A percentile compares a stretch with the other conserved stretches of the same genome.
Conservation (phyloP, 2,329 filamentous ascomycete genomes). For the Alternaria arbusti region DNA sequence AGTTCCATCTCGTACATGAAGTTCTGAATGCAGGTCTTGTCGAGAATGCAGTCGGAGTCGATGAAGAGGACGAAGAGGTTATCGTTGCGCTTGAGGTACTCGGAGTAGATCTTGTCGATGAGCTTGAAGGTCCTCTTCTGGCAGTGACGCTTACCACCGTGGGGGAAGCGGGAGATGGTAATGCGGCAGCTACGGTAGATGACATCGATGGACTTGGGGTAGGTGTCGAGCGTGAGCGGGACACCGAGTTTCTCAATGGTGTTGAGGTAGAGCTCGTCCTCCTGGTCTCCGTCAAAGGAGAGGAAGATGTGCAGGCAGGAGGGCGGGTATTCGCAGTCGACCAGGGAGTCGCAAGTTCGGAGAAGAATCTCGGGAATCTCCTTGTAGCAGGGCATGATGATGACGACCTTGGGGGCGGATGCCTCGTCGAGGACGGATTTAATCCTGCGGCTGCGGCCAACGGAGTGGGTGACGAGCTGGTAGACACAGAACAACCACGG, state of each 20-base stretch:
- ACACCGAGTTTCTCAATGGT: constrained; percentile 87
- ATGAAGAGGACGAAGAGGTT: constrained; percentile 96
- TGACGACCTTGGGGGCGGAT: constrained; percentile 89
- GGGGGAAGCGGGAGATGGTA: constrained; percentile 88
- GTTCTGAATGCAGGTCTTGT: constrained; percentile 90
- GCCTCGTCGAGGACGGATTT: constrained; percentile 83
- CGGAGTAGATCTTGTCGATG: constrained; percentile 88
- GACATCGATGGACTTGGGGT: constrained; percentile 90
- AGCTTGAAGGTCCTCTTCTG: constrained; percentile 93
- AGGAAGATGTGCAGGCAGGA: constrained; percentile 94
- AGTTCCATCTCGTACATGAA: constrained; percentile 99
- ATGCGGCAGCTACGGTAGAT: constrained; percentile 81
- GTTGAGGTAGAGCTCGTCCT: constrained; percentile 86
- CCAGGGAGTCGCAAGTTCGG: constrained; percentile 86
- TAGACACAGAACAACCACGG: constrained; percentile 96
- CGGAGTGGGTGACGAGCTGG: constrained; percentile 83
- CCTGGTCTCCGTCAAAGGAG: constrained; percentile 89
- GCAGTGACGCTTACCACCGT: constrained; percentile 92
- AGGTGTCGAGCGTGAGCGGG: constrained; percentile 74
- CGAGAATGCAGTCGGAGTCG: constrained; percentile 94
- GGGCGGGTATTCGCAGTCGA: constrained; percentile 91
- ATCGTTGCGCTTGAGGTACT: constrained; percentile 86
- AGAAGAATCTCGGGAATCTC: constrained; percentile 85
- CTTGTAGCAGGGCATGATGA: constrained; percentile 97
- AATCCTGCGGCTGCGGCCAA: constrained; percentile 81